phyloP scores from a whole-genome alignment of 2,329 filamentous ascomycete genomes.

The Phaeosphaeriaceae sp. region DNA sequence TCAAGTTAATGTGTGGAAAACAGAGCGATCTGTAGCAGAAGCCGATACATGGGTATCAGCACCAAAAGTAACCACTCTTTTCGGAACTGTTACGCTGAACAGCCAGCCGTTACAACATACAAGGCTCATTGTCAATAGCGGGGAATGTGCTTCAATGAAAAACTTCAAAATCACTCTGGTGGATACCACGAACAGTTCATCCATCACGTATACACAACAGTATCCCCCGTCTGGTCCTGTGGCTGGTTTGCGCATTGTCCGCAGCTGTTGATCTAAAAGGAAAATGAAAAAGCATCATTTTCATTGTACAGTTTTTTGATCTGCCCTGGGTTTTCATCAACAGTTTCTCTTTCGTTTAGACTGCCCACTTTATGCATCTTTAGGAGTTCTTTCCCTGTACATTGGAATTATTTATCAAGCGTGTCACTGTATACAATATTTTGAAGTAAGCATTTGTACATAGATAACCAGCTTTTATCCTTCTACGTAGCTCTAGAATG shows the following conservation, averaged over 20 bases:
- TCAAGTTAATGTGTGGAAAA: constrained; percentile 1
- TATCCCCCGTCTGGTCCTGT: neutral
- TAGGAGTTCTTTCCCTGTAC: too few species aligned
- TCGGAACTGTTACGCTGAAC: neutral
- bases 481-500: too few species aligned
- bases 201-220: neutral
- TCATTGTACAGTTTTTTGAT: too few species aligned
- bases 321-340: too few species aligned
- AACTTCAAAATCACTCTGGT: constrained; percentile 10
- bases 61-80: neutral
- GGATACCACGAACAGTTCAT: neutral
- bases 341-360: too few species aligned
- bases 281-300: too few species aligned
- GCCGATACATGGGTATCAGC: neutral
- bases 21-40: neutral
- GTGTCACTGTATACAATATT: too few species aligned
- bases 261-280: neutral
- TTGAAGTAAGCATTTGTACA: too few species aligned
- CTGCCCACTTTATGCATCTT: too few species aligned
- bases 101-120: constrained; percentile 1
- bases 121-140: neutral
- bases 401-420: too few species aligned
- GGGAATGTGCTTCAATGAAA: neutral
- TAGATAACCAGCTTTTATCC: too few species aligned
- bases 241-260: constrained; percentile 3